Evolutionary conservation across 331 rosid genomes (phyloP).

Genomic region (Phaseolus coccineus): DNA sequence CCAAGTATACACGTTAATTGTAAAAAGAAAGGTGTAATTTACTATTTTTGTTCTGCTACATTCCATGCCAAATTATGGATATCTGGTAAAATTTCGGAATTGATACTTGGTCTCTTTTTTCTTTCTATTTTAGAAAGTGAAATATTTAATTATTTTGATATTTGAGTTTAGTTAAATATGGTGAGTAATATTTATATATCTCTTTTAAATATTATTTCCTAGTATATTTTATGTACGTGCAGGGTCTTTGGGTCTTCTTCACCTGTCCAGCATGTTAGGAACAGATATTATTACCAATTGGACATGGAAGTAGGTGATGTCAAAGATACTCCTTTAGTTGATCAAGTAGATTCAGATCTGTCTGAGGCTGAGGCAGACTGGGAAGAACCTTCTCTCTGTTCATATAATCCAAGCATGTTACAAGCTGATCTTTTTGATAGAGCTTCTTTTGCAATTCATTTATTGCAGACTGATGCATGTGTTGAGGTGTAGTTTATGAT

Average conservation of each 20-base stretch:
- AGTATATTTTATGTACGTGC: neutral
- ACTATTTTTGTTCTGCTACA: neutral
- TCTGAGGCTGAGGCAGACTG: constrained; percentile 7
- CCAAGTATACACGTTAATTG: too few relatives aligned
- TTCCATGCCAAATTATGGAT: neutral
- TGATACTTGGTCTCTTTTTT: neutral
- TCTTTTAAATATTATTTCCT: too few relatives aligned
- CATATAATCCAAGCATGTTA: neutral
- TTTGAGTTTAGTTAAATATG: neutral
- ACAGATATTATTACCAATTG: neutral
- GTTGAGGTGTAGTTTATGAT: neutral
- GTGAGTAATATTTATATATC: neutral
- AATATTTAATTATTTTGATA: neutral
- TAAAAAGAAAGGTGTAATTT: neutral
- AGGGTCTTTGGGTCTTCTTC: neutral
- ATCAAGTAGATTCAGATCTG: neutral
- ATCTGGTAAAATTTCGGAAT: neutral
- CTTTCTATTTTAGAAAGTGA: neutral
- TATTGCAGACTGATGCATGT: constrained; percentile 6
- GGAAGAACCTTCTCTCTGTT: neutral
- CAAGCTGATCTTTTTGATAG: neutral
- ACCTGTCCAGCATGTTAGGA: neutral
- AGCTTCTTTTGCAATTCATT: neutral
- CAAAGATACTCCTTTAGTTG: neutral
- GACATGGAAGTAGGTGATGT: neutral